Evolutionary conservation across 1,284 basidiomycete species (phyloP), one percentile per base, ranked within the genome.

Genomic region (Apiotrichum gracile): DNA sequence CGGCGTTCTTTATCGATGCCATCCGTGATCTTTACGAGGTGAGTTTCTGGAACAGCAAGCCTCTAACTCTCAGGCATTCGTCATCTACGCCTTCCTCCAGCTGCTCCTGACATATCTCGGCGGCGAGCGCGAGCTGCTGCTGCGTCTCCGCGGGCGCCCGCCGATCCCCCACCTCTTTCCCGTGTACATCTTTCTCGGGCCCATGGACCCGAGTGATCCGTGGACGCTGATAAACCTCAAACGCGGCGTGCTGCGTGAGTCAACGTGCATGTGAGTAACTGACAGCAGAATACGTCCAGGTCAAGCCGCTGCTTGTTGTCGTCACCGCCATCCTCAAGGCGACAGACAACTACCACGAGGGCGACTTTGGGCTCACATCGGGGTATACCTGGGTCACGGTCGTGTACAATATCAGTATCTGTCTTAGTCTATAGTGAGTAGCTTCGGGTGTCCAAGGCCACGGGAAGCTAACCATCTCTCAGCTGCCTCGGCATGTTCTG

Each of bases 21-120:
- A 79, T 97, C 54, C 82, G 94, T 38, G 96, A 99, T 73, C 83
- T 98, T 13, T 98, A 99, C 75, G 94, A 99, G 81, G 91, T 89
- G 54, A 58, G 82, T 68, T 13, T 13, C 31, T 43, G 3, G 1
- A 5, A 17, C 4, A 16, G 4, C 9, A 1, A 17, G n/a, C 1
- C 56, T 49, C 38, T 55, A 49, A 49, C 35, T 16, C 19, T 1
- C 27, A 92, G 89, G 92, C 91, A 1, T 97, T 96, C 69, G 92
- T 97, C 40, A 97, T 97, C 64, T 97, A 97, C 75, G 92, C 85
- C 63, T 91, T 91, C 76, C 88, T 91, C 69, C 82, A 85, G 35
- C 81, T 91, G 17, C 80, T 92, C 34, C 79, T 91, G 13, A 84
- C 84, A 38, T 93, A 93, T 70, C 83, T 97, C 12, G 93, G 93